Conservation (phyloP, 768 basidiomycete genomes). For the Chlorophyllum brunneum region DNA sequence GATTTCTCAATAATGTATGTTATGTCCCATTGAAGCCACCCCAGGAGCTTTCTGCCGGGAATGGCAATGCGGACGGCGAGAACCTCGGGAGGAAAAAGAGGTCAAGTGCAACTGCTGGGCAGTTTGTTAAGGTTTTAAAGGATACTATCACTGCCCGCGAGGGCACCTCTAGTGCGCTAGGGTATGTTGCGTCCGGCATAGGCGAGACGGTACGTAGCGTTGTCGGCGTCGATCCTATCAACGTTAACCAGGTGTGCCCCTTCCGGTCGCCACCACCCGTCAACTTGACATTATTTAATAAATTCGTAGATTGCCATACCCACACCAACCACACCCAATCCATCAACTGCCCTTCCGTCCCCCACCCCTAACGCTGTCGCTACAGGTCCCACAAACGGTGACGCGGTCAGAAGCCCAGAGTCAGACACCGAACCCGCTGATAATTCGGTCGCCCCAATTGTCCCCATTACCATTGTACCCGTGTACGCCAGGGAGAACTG, state of each 20-base stretch:
- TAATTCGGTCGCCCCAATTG: constrained; percentile 22
- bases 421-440: background rate
- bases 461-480: constrained; percentile 36
- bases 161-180: constrained; percentile 33
- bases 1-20: constrained; percentile 71
- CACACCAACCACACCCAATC: constrained; percentile 23
- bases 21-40: constrained; percentile 41
- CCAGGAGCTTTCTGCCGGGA: constrained; percentile 5
- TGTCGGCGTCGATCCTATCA: constrained; percentile 38
- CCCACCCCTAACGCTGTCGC: too few relatives aligned
- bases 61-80: constrained; percentile 12
- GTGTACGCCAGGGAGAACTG: constrained; percentile 38
- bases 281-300: too few relatives aligned
- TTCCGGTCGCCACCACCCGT: background rate
- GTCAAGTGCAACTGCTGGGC: constrained; percentile 26
- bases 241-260: constrained; percentile 28
- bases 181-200: constrained; percentile 36
- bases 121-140: constrained; percentile 32
- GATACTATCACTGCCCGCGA: constrained; percentile 34
- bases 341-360: constrained; percentile 12
- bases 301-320: constrained; percentile 30
- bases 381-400: background rate
- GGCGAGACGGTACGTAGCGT: constrained; percentile 34
- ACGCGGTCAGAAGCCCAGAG: background rate
- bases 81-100: too few relatives aligned